Percentiles rank a stretch among this genome's conserved stretches.
These are phyloP conservation scores for Carex arenaria DNA, from an alignment of 202 grass and related monocot species.

Conservation along the genomic window DNA sequence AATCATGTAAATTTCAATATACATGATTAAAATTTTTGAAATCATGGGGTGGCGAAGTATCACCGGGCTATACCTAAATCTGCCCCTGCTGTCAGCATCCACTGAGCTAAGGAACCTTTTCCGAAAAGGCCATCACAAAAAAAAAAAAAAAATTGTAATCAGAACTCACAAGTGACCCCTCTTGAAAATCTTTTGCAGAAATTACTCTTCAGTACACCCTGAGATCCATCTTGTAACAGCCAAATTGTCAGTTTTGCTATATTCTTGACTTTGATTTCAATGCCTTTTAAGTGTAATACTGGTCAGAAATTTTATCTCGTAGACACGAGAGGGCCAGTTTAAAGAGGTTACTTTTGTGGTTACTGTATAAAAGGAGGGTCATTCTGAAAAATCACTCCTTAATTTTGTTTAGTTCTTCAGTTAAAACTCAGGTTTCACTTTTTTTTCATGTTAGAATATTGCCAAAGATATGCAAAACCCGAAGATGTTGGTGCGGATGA, in stretches of 20 bases:
- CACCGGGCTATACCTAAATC: too few relatives aligned
- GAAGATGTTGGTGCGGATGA: conserved; percentile 28
- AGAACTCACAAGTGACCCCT: background rate
- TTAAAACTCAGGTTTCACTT: background rate
- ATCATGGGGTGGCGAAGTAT: too few relatives aligned
- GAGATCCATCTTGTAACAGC: background rate
- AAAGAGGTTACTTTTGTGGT: background rate
- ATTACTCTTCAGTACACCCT: background rate
- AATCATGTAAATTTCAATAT: too few relatives aligned
- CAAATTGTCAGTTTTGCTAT: background rate
- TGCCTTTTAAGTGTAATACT: background rate
- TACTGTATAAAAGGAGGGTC: background rate
- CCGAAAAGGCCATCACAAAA: background rate
- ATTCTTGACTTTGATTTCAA: background rate
- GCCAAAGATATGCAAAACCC: conserved; percentile 43
- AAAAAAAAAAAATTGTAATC: too few relatives aligned
- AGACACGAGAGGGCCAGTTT: background rate
- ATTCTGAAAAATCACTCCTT: background rate
- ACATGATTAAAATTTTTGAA: too few relatives aligned
- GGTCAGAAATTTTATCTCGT: background rate
- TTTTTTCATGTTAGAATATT: conserved; percentile 31
- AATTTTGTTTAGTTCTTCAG: background rate
- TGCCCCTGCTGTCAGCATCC: background rate
- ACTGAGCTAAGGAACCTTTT: background rate
- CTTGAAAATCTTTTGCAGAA: background rate